A percentile compares a stretch with the other conserved stretches of the same genome.
Evolutionary conservation across 1,284 basidiomycete species (phyloP).

Genomic region (Irpex lacteus): DNA sequence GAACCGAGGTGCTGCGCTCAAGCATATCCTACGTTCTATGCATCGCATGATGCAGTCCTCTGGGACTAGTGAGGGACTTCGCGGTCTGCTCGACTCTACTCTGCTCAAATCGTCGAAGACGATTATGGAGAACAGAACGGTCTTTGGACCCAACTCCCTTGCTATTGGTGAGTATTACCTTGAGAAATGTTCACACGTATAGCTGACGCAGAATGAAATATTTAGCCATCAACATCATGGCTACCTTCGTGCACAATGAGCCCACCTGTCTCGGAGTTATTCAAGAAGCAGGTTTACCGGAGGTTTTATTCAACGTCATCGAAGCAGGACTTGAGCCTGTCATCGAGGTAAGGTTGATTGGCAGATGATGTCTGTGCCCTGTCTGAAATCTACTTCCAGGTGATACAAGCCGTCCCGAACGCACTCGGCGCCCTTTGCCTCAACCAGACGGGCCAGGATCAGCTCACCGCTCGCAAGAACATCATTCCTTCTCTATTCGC

Average conservation of each 20-base stretch:
- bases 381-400: slow-evolving; percentile 39
- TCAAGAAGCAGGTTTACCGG: slow-evolving; percentile 90
- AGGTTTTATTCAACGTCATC: slow-evolving; percentile 84
- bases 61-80: slow-evolving; percentile 90
- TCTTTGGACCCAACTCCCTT: slow-evolving; percentile 88
- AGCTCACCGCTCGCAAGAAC: slow-evolving; percentile 72
- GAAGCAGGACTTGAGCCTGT: slow-evolving; percentile 85
- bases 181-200: not conserved
- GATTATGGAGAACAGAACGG: slow-evolving; percentile 78
- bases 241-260: slow-evolving; percentile 98
- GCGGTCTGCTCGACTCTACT: slow-evolving; percentile 92
- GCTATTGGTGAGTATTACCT: slow-evolving; percentile 59
- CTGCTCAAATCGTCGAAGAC: slow-evolving; percentile 85
- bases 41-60: slow-evolving; percentile 97
- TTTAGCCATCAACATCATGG: slow-evolving; percentile 93
- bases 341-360: slow-evolving; percentile 66
- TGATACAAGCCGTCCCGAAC: slow-evolving; percentile 90
- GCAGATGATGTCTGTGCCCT: not conserved
- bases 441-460: slow-evolving; percentile 86
- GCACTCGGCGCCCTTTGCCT: slow-evolving; percentile 97
- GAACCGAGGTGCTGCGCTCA: slow-evolving; percentile 72
- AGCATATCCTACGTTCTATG: slow-evolving; percentile 90
- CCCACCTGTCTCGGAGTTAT: slow-evolving; percentile 92
- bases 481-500: slow-evolving; percentile 85
- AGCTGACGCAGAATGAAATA: not conserved